Conservation (phyloP, 345 rosid genomes). For the Moricandia arvensis region DNA sequence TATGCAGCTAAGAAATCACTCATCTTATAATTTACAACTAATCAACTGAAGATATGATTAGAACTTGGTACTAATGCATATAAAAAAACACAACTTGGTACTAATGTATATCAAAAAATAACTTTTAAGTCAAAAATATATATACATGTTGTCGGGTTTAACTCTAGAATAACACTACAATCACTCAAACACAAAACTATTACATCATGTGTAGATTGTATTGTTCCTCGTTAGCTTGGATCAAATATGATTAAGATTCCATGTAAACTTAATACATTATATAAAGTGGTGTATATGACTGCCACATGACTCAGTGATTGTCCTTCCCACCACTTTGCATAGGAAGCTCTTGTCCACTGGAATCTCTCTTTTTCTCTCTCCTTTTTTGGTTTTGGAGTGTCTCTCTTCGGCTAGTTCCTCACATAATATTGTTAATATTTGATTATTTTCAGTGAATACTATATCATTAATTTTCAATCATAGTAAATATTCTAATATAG, state of each 20-base stretch:
- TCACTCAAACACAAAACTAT: neutral
- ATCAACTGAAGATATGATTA: neutral
- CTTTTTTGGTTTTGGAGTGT: constrained; percentile 14
- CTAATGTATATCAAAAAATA: neutral
- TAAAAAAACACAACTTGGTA: no score
- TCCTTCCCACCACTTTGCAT: constrained; percentile 27
- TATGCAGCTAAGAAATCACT: neutral
- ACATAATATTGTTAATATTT: neutral
- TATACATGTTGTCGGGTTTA: neutral
- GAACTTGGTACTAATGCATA: neutral
- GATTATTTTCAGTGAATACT: neutral
- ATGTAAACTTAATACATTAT: neutral
- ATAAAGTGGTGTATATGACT: constrained; percentile 18
- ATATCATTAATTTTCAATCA: neutral
- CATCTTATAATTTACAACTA: neutral
- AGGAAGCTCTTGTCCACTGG: constrained; percentile 17
- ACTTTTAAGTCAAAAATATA: neutral
- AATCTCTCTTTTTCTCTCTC: constrained; percentile 10
- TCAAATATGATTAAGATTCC: neutral
- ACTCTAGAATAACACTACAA: neutral
- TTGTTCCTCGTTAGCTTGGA: neutral
- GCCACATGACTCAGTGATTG: constrained; percentile 33
- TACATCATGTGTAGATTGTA: neutral
- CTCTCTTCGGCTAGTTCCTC: neutral
- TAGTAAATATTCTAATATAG: neutral